phyloP scores from a whole-genome alignment of 2,329 filamentous ascomycete species.

The Anthostomella pinea region DNA sequence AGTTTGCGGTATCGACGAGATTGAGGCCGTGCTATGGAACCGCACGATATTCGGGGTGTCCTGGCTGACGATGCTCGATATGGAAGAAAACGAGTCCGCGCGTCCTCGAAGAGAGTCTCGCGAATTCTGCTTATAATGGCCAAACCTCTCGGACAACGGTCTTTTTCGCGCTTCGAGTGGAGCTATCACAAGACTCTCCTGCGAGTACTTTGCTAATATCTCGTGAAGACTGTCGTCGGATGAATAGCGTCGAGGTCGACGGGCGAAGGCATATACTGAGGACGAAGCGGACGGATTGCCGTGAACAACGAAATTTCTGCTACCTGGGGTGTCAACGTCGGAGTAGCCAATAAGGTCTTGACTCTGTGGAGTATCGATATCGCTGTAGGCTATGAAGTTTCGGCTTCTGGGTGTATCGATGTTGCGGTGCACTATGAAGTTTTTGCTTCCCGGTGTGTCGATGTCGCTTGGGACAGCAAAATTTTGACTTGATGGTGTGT shows the following conservation, averaged over 20 bases:
- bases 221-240: slow-evolving; percentile 35
- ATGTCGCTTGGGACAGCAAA: slow-evolving; percentile 25
- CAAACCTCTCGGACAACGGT: slow-evolving; percentile 47
- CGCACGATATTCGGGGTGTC: slow-evolving; percentile 44
- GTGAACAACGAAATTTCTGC: slow-evolving; percentile 56
- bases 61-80: slow-evolving; percentile 52
- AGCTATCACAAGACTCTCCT: slow-evolving; percentile 58
- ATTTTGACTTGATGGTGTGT: slow-evolving; percentile 24
- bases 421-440: slow-evolving; percentile 53
- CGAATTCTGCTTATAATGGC: slow-evolving; percentile 49
- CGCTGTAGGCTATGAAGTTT: slow-evolving; percentile 39
- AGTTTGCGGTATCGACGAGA: slow-evolving; percentile 27
- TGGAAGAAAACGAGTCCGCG: slow-evolving; percentile 50
- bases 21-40: slow-evolving; percentile 31
- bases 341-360: slow-evolving; percentile 15
- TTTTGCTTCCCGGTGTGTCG: slow-evolving; percentile 37
- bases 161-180: slow-evolving; percentile 50
- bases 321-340: too few species aligned
- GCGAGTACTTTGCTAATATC: slow-evolving; percentile 50
- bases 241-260: slow-evolving; percentile 24
- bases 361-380: slow-evolving; percentile 26
- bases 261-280: slow-evolving; percentile 32
- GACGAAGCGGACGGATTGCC: slow-evolving; percentile 41
- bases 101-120: slow-evolving; percentile 51
- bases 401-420: slow-evolving; percentile 33